Percentiles rank a stretch among this genome's conserved stretches.
Evolutionary conservation across 805 yeast species (phyloP).

Genomic region (Cyberlindnera bimundalis): DNA sequence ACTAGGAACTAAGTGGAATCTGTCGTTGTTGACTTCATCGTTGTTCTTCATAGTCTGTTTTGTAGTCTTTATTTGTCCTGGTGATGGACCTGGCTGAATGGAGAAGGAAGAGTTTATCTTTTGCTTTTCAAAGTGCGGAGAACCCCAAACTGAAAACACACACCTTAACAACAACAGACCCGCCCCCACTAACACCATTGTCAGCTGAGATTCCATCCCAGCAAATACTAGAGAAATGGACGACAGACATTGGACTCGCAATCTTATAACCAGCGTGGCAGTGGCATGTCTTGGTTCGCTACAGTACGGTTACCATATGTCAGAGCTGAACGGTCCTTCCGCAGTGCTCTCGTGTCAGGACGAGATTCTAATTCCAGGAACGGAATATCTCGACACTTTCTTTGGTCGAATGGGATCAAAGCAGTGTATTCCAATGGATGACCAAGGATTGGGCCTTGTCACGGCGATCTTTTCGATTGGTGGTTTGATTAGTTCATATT

Average conservation of each 20-base stretch:
- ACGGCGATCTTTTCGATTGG: slow-evolving; percentile 83
- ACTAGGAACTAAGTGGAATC: slow-evolving; percentile 8
- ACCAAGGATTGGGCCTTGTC: slow-evolving; percentile 61
- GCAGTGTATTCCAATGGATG: slow-evolving; percentile 56
- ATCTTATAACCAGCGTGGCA: slow-evolving; percentile 42
- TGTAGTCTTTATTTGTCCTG: too few species aligned
- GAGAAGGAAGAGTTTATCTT: too few species aligned
- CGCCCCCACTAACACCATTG: too few species aligned
- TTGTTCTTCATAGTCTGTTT: not conserved
- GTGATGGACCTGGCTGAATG: too few species aligned
- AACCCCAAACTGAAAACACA: too few species aligned
- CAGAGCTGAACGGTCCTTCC: slow-evolving; percentile 91
- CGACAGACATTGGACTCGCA: slow-evolving; percentile 17
- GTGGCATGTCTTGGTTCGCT: slow-evolving; percentile 75
- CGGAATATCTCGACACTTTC: slow-evolving; percentile 22
- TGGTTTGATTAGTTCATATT: slow-evolving; percentile 70
- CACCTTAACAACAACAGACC: too few species aligned
- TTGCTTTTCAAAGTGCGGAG: too few species aligned
- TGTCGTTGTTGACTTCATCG: not conserved
- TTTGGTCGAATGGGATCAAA: slow-evolving; percentile 39
- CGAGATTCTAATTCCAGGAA: slow-evolving; percentile 23
- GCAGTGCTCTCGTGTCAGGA: slow-evolving; percentile 57
- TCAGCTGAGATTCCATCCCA: too few species aligned
- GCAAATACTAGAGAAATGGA: slow-evolving; percentile 2
- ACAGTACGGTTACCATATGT: slow-evolving; percentile 93